phyloP scores from a whole-genome alignment of 2,329 filamentous ascomycete species.

The Penicillium sp. region DNA sequence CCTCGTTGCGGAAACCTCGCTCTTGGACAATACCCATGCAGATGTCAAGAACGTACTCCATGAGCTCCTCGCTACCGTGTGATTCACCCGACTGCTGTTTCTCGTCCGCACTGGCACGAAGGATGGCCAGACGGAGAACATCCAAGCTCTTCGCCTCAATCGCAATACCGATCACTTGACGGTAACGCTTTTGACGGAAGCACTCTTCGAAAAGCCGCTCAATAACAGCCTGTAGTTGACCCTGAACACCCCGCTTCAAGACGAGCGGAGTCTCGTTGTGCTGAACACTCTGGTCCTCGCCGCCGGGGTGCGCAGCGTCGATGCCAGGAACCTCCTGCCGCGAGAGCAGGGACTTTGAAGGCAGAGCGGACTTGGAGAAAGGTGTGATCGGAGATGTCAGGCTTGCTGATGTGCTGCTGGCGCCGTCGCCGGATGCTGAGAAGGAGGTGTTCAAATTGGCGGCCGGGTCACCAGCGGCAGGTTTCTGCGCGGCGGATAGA shows the following conservation, averaged over 20 bases:
- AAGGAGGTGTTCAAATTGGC: constrained; percentile 79
- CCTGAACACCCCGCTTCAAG: constrained; percentile 67
- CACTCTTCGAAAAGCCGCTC: constrained; percentile 88
- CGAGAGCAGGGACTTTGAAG: constrained; percentile 91
- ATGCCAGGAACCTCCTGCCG: constrained; percentile 63
- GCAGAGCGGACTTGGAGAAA: constrained; percentile 88
- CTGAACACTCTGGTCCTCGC: constrained; percentile 51
- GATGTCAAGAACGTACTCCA: constrained; percentile 93
- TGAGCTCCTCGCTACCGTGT: constrained; percentile 75
- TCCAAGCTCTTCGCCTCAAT: constrained; percentile 91
- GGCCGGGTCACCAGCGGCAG: constrained; percentile 48
- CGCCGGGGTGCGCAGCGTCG: constrained; percentile 52
- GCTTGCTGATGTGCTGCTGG: constrained; percentile 58
- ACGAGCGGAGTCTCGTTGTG: constrained; percentile 58
- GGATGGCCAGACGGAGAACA: constrained; percentile 78
- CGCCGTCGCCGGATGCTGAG: constrained; percentile 60
- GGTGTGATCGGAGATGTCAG: constrained; percentile 85
- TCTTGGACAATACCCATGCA: constrained; percentile 99
- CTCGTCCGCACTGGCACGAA: constrained; percentile 81
- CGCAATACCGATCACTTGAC: constrained; percentile 93
- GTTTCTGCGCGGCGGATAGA: constrained; percentile 58
- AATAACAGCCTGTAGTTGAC: constrained; percentile 75
- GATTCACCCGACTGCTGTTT: constrained; percentile 59
- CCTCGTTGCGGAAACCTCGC: constrained; percentile 70
- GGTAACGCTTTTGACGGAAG: constrained; percentile 77